A percentile compares a stretch with the other conserved stretches of the same genome.
Conservation (phyloP, 1,284 basidiomycete genomes). For the Microbotryum violaceum region DNA sequence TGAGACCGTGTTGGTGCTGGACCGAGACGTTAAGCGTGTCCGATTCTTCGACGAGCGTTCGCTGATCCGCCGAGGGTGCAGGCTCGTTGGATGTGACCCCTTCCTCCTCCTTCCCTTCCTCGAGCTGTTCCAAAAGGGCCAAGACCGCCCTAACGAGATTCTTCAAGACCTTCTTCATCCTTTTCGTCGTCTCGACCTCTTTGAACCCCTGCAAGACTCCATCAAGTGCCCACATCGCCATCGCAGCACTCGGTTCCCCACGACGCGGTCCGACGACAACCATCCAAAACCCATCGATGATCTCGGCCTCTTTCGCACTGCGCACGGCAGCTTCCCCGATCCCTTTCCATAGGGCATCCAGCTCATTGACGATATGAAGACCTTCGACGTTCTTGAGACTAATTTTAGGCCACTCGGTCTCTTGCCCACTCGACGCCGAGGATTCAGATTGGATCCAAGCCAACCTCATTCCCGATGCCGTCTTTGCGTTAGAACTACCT, state of each 20-base stretch:
- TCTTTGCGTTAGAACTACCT: too few species aligned
- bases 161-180: conserved; percentile 58
- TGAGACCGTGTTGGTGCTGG: conserved; percentile 15
- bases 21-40: background rate
- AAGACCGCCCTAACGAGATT: conserved; percentile 57
- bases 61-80: background rate
- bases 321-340: conserved; percentile 53
- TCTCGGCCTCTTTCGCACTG: conserved; percentile 51
- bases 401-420: conserved; percentile 41
- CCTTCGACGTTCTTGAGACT: conserved; percentile 57
- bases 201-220: conserved; percentile 54
- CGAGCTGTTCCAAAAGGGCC: conserved; percentile 58
- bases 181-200: conserved; percentile 42
- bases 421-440: background rate
- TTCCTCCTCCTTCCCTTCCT: conserved; percentile 31
- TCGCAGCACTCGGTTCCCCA: conserved; percentile 46
- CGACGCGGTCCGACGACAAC: conserved; percentile 46
- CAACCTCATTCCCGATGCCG: background rate
- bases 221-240: conserved; percentile 62
- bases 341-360: conserved; percentile 62
- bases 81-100: conserved; percentile 18
- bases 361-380: conserved; percentile 49
- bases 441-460: conserved; percentile 2
- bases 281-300: conserved; percentile 72
- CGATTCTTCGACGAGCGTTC: background rate